phyloP scores from a whole-genome alignment of 2,329 filamentous ascomycete genomes.

The Neopestalotiopsis sp. region DNA sequence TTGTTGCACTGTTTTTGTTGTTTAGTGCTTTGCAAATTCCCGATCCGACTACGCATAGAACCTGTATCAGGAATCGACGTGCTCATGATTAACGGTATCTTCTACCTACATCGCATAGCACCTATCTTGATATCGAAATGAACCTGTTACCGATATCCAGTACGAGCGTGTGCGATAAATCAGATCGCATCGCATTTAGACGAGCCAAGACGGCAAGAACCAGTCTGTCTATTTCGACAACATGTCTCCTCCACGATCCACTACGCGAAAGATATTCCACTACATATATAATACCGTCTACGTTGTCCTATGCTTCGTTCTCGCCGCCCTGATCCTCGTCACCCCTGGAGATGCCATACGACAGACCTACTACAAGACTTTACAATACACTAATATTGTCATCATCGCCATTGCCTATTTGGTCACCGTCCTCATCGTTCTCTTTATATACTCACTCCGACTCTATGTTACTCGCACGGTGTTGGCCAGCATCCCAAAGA shows the following conservation, averaged over 20 bases:
- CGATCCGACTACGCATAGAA: not conserved
- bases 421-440: constrained; percentile 70
- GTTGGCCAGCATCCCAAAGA: constrained; percentile 82
- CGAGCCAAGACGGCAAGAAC: not conserved
- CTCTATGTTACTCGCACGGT: constrained; percentile 85
- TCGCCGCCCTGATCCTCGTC: constrained; percentile 75
- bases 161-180: constrained; percentile 1
- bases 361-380: constrained; percentile 67
- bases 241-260: constrained; percentile 13
- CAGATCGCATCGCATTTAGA: not conserved
- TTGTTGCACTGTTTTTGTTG: not conserved
- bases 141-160: constrained; percentile 9
- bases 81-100: not conserved
- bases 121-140: constrained; percentile 21
- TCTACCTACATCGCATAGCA: constrained; percentile 14
- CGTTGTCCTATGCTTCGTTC: constrained; percentile 74
- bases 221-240: not conserved
- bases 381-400: constrained; percentile 80
- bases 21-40: not conserved
- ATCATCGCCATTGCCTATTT: constrained; percentile 79
- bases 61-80: not conserved
- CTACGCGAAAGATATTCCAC: constrained; percentile 66
- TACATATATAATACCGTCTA: constrained; percentile 85
- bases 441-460: constrained; percentile 81
- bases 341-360: constrained; percentile 82